These are phyloP conservation scores for Porphyrellus cyaneotinctus DNA, from an alignment of 768 basidiomycete species.

Conservation along the genomic window DNA sequence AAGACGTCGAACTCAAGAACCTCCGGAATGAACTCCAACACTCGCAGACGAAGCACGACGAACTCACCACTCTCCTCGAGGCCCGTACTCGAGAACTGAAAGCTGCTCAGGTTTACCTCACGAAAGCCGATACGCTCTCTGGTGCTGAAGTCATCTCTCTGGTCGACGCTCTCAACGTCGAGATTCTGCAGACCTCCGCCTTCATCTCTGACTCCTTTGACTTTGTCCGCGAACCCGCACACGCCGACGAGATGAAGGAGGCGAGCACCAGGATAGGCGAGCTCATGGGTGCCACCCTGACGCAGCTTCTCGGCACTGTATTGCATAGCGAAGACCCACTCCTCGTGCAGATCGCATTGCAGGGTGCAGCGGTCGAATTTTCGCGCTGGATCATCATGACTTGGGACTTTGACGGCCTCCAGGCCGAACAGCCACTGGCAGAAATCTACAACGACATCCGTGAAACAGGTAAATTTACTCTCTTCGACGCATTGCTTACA, in stretches of 20 bases:
- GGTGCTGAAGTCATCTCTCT: slow-evolving; percentile 40
- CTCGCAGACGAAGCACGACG: slow-evolving; percentile 22
- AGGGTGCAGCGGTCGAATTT: slow-evolving; percentile 31
- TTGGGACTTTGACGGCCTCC: slow-evolving; percentile 33
- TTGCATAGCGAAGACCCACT: slow-evolving; percentile 33
- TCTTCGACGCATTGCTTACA: not conserved
- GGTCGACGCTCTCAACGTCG: slow-evolving; percentile 42
- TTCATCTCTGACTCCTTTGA: slow-evolving; percentile 41
- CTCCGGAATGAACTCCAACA: slow-evolving; percentile 27
- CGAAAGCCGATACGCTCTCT: slow-evolving; percentile 41
- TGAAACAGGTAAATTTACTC: slow-evolving; percentile 36
- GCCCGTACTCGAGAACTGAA: slow-evolving; percentile 38
- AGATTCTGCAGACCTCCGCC: slow-evolving; percentile 45
- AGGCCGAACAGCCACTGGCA: slow-evolving; percentile 27
- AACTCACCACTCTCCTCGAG: slow-evolving; percentile 30
- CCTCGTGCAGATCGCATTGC: slow-evolving; percentile 39
- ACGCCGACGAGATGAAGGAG: slow-evolving; percentile 27
- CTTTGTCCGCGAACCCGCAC: slow-evolving; percentile 22
- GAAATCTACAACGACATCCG: slow-evolving; percentile 40
- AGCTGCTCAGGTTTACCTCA: slow-evolving; percentile 42
- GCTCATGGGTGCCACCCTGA: slow-evolving; percentile 30
- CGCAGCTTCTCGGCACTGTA: slow-evolving; percentile 21
- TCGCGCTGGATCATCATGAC: slow-evolving; percentile 33
- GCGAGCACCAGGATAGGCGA: slow-evolving; percentile 27
- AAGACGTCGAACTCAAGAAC: slow-evolving; percentile 24